Percentiles rank a stretch among this genome's conserved stretches.
phyloP scores from a whole-genome alignment of 2,329 filamentous ascomycete genomes.

The Aspergillus proliferans region DNA sequence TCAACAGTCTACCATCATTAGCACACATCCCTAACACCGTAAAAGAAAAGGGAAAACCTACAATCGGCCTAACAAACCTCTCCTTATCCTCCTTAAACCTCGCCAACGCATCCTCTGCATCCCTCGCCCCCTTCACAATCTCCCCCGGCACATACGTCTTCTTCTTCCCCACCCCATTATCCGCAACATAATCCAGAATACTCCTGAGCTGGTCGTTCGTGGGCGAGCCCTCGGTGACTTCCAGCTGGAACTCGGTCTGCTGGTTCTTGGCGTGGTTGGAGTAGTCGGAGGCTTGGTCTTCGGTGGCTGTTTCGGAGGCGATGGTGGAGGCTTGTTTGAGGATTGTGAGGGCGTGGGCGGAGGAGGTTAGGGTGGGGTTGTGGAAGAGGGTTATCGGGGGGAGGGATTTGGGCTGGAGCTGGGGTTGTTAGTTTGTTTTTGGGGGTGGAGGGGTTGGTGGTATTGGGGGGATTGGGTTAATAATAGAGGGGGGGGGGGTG shows the following conservation, averaged over 20 bases:
- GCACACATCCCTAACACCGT: background rate
- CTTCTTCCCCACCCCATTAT: constrained; percentile 45
- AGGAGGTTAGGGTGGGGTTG: constrained; percentile 67
- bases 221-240: constrained; percentile 72
- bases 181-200: constrained; percentile 68
- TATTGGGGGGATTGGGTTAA: background rate
- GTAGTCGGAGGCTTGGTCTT: constrained; percentile 68
- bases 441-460: background rate
- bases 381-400: constrained; percentile 97
- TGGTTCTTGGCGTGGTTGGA: constrained; percentile 52
- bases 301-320: constrained; percentile 60
- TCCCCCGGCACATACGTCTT: constrained; percentile 55
- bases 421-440: background rate
- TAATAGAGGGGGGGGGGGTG: background rate
- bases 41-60: constrained; percentile 42
- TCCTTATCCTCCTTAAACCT: constrained; percentile 64
- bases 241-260: constrained; percentile 73
- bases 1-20: constrained; percentile 57
- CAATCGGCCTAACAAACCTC: constrained; percentile 69
- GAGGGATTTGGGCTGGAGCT: constrained; percentile 64
- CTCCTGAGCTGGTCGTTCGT: constrained; percentile 76
- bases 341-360: constrained; percentile 64
- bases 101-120: constrained; percentile 70
- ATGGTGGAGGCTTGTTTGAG: constrained; percentile 74
- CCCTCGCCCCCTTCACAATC: constrained; percentile 67